Conservation (phyloP, 2,329 filamentous ascomycete genomes). For the Graphilbum ipis-grandicollis region DNA sequence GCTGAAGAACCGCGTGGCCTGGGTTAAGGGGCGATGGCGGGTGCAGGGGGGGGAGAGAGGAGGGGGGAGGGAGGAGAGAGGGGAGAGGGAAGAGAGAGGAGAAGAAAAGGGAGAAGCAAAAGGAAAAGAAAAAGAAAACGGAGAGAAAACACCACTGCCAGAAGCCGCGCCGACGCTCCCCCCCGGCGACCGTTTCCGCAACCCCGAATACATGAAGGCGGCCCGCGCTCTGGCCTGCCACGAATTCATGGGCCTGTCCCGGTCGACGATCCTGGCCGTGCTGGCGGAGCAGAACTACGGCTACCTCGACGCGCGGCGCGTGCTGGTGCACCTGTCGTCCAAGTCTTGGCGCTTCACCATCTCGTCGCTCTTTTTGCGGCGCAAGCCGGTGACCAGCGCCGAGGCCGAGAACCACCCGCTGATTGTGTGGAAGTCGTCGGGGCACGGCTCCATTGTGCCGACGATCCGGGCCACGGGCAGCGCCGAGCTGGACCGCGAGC, state of each 20-base stretch:
- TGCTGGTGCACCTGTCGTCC: constrained; percentile 48
- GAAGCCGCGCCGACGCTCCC: constrained; percentile 21
- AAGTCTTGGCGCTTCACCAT: constrained; percentile 67
- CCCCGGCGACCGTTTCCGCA: constrained; percentile 49
- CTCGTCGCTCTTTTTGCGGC: constrained; percentile 50
- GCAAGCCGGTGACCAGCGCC: constrained; percentile 22
- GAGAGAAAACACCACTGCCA: not conserved
- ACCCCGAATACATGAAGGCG: constrained; percentile 47
- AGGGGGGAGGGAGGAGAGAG: constrained; percentile 7
- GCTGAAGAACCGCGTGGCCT: constrained; percentile 52
- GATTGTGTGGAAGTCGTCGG: constrained; percentile 41
- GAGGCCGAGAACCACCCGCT: constrained; percentile 39
- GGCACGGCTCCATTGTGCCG: constrained; percentile 38
- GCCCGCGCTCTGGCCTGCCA: constrained; percentile 50
- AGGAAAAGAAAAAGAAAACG: constrained; percentile 8
- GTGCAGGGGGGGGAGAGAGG: constrained; percentile 16
- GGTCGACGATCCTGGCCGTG: constrained; percentile 59
- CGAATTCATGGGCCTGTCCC: constrained; percentile 60
- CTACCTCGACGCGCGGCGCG: constrained; percentile 54
- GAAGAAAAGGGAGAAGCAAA: not conserved
- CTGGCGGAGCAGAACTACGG: constrained; percentile 68
- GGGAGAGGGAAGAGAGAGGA: constrained; percentile 9
- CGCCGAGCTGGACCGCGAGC: constrained; percentile 43
- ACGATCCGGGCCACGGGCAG: constrained; percentile 49
- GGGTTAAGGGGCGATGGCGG: constrained; percentile 52